Evolutionary conservation across 257 asterid species (phyloP), one percentile per base, ranked within the genome.

Genomic region (Gentiana dahurica): DNA sequence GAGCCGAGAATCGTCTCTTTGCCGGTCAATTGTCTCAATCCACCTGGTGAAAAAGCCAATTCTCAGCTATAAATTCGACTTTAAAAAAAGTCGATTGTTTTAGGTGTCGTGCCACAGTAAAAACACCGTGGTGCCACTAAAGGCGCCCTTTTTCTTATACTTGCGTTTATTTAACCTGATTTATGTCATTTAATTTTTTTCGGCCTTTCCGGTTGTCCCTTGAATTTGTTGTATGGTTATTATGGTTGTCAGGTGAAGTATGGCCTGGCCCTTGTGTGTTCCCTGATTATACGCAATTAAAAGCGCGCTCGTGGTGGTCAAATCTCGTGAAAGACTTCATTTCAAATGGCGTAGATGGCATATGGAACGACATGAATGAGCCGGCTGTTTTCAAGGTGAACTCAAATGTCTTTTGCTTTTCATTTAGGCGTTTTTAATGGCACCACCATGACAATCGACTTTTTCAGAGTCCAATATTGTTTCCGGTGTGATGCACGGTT

Each of bases 191-290:
- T 34, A 12, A 33, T 34, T 7, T 54, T 35, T 53, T 43, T 58
- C 53, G 39, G 34, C 6, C 39, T 34, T 37, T 50, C 37, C 62
- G 44, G 11, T 32, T 58, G 34, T 61, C 48, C 54, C 32, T 24
- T 49, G 12, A 58, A 54, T n/a, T 64, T 45, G 12, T 53, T 68
- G 49, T 38, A 59, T 49, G 44, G 61, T 61, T 49, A 34, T 59
- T 52, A 57, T 24, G 63, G 66, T 57, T 46, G 68, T 63, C 64
- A 91, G 98, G 97, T 64, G 93, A 83, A 43, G 98, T 87, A 75
- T 91, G 98, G 98, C 98, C 98, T 33, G 98, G 97, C 36, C 93
- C 93, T 55, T 87, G 98, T 75, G 98, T 83, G 54, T 87, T 91
- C 71, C 97, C 97, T 45, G 97, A 91, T 74, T 91, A 67, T 73